Percentiles rank a stretch among this genome's conserved stretches.
Evolutionary conservation across 768 basidiomycete genomes (phyloP).

Genomic region (Naganishia onofrii): DNA sequence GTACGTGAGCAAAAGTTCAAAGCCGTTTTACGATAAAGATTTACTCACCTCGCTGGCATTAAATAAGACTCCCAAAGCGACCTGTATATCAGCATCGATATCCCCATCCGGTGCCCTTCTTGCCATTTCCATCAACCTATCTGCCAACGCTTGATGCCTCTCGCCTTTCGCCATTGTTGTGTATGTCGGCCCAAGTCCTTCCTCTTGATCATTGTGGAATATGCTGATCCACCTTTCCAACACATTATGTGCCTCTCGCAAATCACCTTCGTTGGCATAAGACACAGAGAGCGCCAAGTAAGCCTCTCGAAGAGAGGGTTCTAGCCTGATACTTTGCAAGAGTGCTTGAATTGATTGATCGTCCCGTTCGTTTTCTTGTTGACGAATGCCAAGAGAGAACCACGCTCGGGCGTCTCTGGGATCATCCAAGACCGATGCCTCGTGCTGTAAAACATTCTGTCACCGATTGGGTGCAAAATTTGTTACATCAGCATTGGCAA

Average conservation of each 20-base stretch:
- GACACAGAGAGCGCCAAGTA: conserved; percentile 91
- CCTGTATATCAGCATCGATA: conserved; percentile 91
- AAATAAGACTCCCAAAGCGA: conserved; percentile 86
- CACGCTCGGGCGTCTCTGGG: conserved; percentile 70
- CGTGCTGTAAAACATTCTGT: conserved; percentile 81
- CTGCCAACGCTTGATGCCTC: conserved; percentile 58
- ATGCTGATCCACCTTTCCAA: conserved; percentile 72
- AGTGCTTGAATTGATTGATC: conserved; percentile 82
- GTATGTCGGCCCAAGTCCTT: conserved; percentile 24
- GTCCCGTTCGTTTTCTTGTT: conserved; percentile 97
- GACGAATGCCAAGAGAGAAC: conserved; percentile 91
- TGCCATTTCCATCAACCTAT: conserved; percentile 79
- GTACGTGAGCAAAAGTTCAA: background rate
- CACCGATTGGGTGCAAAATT: conserved; percentile 14
- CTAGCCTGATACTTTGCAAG: conserved; percentile 72
- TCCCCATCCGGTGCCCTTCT: conserved; percentile 60
- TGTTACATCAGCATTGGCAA: conserved; percentile 7
- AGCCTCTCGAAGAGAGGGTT: conserved; percentile 64
- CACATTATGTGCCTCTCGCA: conserved; percentile 70
- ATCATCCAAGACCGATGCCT: conserved; percentile 81
- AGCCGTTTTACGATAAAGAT: background rate
- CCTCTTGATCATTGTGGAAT: conserved; percentile 7
- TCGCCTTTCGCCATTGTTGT: conserved; percentile 32
- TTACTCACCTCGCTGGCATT: conserved; percentile 78
- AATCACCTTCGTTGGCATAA: conserved; percentile 81